Evolutionary conservation across 768 basidiomycete genomes (phyloP).

Genomic region (Leucocoprinus sp.): DNA sequence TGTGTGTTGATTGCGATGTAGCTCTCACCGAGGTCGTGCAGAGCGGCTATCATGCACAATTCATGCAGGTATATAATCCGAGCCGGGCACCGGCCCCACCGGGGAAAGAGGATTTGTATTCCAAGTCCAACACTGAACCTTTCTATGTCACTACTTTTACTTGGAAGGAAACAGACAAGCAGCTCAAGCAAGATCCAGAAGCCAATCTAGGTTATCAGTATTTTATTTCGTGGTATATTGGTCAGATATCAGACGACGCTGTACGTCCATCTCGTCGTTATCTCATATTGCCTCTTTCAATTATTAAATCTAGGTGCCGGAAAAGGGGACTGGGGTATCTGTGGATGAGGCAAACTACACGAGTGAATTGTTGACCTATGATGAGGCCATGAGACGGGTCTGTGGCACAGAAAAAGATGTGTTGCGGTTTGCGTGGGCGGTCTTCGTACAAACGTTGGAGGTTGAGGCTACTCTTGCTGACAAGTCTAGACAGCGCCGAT

Average conservation of each 20-base stretch:
- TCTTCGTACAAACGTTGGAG: slow-evolving; percentile 22
- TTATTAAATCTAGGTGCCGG: slow-evolving; percentile 27
- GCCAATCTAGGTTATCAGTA: slow-evolving; percentile 38
- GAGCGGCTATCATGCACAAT: slow-evolving; percentile 42
- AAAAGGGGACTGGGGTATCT: slow-evolving; percentile 44
- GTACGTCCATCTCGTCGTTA: slow-evolving; percentile 24
- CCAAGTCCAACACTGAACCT: slow-evolving; percentile 31
- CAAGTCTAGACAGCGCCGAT: neutral
- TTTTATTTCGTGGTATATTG: slow-evolving; percentile 47
- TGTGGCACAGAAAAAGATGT: slow-evolving; percentile 23
- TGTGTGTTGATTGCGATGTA: neutral
- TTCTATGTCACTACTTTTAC: slow-evolving; percentile 29
- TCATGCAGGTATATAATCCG: slow-evolving; percentile 37
- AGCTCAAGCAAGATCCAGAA: slow-evolving; percentile 4
- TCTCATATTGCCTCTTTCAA: neutral
- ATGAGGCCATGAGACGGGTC: slow-evolving; percentile 33
- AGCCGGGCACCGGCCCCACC: slow-evolving; percentile 35
- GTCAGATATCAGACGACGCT: slow-evolving; percentile 42
- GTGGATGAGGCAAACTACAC: slow-evolving; percentile 43
- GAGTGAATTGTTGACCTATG: slow-evolving; percentile 32
- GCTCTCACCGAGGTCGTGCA: slow-evolving; percentile 14
- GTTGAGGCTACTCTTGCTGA: slow-evolving; percentile 1
- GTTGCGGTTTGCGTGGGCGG: slow-evolving; percentile 30
- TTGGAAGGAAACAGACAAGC: slow-evolving; percentile 19
- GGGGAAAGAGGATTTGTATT: slow-evolving; percentile 4